Evolutionary conservation across 352 stramenopile genomes (phyloP).

Genomic region (Globisporangium mamillatum): DNA sequence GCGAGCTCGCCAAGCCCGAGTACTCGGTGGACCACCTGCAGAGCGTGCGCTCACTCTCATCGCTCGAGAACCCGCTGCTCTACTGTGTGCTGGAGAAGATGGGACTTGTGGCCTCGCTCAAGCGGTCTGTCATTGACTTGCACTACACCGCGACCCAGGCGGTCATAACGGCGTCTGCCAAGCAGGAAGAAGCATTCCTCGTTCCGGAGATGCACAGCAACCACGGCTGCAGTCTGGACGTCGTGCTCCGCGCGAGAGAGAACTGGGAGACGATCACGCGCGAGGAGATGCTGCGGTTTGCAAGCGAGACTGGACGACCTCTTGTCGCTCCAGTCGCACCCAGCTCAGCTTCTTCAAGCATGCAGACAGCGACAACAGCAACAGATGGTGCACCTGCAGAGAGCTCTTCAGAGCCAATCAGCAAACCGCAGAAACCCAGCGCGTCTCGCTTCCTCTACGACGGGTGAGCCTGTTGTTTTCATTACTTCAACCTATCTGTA

Average conservation of each 20-base stretch:
- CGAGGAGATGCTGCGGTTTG: constrained; percentile 62
- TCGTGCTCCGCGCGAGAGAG: constrained; percentile 35
- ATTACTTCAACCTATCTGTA: too few relatives aligned
- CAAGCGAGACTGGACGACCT: constrained; percentile 37
- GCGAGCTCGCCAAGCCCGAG: constrained; percentile 46
- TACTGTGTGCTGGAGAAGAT: constrained; percentile 55
- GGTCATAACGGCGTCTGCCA: constrained; percentile 16
- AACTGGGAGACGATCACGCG: constrained; percentile 66
- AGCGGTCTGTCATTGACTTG: constrained; percentile 57
- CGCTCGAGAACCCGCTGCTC: constrained; percentile 33
- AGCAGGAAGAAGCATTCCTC: constrained; percentile 26
- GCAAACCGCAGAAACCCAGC: constrained; percentile 3
- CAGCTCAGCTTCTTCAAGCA: neutral
- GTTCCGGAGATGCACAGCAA: constrained; percentile 21
- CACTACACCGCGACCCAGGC: constrained; percentile 42
- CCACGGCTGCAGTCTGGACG: constrained; percentile 39
- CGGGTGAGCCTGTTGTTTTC: constrained; percentile 24
- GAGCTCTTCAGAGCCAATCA: neutral
- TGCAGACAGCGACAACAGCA: neutral
- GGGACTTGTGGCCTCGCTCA: constrained; percentile 44
- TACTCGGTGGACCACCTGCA: constrained; percentile 43
- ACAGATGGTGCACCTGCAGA: neutral
- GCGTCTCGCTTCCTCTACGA: constrained; percentile 64
- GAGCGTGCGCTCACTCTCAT: constrained; percentile 12
- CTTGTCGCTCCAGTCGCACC: constrained; percentile 21